A percentile compares a stretch with the other conserved stretches of the same genome.
Evolutionary conservation across 805 yeast genomes (phyloP).

Genomic region (Barnettozyma pratensis): DNA sequence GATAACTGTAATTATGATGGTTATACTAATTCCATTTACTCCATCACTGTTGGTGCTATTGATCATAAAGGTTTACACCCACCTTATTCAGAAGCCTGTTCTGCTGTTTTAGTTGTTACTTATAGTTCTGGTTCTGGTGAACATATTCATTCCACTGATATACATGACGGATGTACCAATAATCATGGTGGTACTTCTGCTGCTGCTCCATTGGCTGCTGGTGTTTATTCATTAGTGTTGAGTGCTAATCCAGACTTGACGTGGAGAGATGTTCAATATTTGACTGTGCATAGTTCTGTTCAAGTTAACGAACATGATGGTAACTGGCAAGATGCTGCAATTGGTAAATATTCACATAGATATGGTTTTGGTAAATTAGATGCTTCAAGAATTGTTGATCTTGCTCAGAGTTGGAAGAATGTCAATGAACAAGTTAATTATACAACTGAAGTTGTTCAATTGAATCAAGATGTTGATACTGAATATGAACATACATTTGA

Average conservation of each 20-base stretch:
- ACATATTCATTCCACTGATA: slow-evolving; percentile 83
- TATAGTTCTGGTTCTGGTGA: slow-evolving; percentile 90
- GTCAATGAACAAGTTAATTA: slow-evolving; percentile 93
- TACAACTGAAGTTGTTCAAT: slow-evolving; percentile 29
- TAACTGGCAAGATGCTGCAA: slow-evolving; percentile 66
- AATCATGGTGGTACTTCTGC: slow-evolving; percentile 97
- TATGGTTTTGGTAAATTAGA: slow-evolving; percentile 94
- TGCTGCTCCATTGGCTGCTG: slow-evolving; percentile 98
- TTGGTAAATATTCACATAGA: slow-evolving; percentile 70
- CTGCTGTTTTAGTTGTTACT: slow-evolving; percentile 92
- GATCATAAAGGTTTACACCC: slow-evolving; percentile 88
- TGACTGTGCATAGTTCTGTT: slow-evolving; percentile 65
- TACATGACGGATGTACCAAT: slow-evolving; percentile 61
- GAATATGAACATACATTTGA: slow-evolving; percentile 34
- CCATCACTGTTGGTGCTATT: slow-evolving; percentile 91
- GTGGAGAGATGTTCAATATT: slow-evolving; percentile 93
- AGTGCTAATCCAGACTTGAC: slow-evolving; percentile 82
- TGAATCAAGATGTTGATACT: slow-evolving; percentile 20
- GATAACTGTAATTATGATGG: slow-evolving; percentile 98
- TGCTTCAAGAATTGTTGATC: slow-evolving; percentile 65
- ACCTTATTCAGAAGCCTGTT: slow-evolving; percentile 83
- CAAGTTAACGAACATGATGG: slow-evolving; percentile 65
- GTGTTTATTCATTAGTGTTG: slow-evolving; percentile 79
- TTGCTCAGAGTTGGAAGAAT: slow-evolving; percentile 70
- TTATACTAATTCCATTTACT: slow-evolving; percentile 90